phyloP scores from a whole-genome alignment of 176 grass and related monocot genomes.

The Bolboschoenus planiculmis region DNA sequence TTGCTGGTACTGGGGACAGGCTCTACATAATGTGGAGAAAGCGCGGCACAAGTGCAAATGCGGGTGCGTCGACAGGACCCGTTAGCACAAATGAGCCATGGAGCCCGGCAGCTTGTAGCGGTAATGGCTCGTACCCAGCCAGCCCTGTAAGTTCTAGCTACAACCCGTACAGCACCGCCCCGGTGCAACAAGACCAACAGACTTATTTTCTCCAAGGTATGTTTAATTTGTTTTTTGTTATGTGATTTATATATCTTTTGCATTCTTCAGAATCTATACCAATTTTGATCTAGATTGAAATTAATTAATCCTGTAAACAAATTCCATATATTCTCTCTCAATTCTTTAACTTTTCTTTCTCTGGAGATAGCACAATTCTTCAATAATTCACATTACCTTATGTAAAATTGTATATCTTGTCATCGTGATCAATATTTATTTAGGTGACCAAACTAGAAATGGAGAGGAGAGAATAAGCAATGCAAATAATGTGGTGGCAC shows the following conservation, averaged over 20 bases:
- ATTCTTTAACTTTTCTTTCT: background rate
- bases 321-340: background rate
- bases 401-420: background rate
- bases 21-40: conserved; percentile 27
- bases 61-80: background rate
- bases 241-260: background rate
- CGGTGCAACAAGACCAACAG: background rate
- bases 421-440: background rate
- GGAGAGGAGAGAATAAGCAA: conserved; percentile 26
- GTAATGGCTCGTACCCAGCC: conserved; percentile 36
- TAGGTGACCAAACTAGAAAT: conserved; percentile 23
- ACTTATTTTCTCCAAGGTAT: conserved; percentile 11
- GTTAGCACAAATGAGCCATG: conserved; percentile 23
- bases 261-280: too few relatives aligned
- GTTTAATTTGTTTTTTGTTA: background rate
- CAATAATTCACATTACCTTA: background rate
- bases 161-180: background rate
- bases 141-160: conserved; percentile 43
- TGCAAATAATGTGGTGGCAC: conserved; percentile 11
- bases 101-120: conserved; percentile 61
- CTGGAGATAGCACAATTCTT: background rate
- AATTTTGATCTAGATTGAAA: background rate
- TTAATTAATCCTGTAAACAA: background rate
- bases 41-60: background rate
- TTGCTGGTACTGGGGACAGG: background rate